Conservation (phyloP, 352 stramenopile species). For the Globisporangium alternatum region DNA sequence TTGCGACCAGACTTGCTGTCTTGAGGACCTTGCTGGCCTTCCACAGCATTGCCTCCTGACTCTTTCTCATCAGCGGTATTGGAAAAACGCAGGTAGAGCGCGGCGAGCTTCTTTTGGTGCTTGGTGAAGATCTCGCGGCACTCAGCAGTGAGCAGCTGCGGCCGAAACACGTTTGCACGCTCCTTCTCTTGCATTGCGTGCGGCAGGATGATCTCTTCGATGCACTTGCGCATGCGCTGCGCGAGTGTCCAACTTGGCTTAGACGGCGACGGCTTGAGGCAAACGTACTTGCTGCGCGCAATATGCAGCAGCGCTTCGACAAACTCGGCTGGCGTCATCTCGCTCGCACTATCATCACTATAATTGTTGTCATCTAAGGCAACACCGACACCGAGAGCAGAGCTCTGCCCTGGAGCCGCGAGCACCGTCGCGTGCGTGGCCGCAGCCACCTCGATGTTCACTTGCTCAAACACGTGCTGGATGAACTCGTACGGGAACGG, state of each 20-base stretch:
- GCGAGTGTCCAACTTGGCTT: constrained; percentile 20
- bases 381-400: background rate
- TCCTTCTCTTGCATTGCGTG: constrained; percentile 54
- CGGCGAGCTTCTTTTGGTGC: constrained; percentile 41
- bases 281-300: constrained; percentile 35
- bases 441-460: constrained; percentile 39
- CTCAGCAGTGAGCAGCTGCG: constrained; percentile 38
- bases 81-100: constrained; percentile 47
- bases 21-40: background rate
- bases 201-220: constrained; percentile 52
- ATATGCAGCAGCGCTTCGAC: constrained; percentile 64
- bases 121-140: constrained; percentile 54
- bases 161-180: constrained; percentile 47
- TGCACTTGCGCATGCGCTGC: constrained; percentile 39
- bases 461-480: constrained; percentile 48
- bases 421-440: constrained; percentile 23
- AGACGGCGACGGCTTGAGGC: constrained; percentile 11
- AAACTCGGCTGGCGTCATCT: constrained; percentile 70
- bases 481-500: constrained; percentile 64
- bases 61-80: background rate
- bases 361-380: background rate
- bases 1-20: background rate
- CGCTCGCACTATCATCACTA: constrained; percentile 21
- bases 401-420: constrained; percentile 6
- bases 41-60: background rate